phyloP scores from a whole-genome alignment of 2,329 filamentous ascomycete genomes.

The Ophiostoma quercus region DNA sequence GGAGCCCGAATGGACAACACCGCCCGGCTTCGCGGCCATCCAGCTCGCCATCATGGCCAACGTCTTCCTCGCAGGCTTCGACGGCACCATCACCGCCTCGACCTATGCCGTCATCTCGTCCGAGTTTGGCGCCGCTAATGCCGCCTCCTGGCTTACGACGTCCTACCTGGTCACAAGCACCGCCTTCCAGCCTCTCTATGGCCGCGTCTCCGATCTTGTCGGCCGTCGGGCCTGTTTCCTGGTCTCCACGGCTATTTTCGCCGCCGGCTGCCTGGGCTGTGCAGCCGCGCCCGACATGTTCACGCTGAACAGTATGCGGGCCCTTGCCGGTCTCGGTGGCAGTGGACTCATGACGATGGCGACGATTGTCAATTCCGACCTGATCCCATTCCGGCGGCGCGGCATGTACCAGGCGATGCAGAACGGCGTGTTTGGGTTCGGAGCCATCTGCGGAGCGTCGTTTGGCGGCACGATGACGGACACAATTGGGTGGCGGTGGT shows the following conservation, averaged over 20 bases:
- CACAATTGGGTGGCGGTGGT: conserved; percentile 63
- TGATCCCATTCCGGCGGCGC: conserved; percentile 63
- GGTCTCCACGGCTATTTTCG: not conserved
- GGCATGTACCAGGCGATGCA: conserved; percentile 69
- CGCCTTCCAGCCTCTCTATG: conserved; percentile 67
- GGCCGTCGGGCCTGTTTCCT: conserved; percentile 30
- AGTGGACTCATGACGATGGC: conserved; percentile 72
- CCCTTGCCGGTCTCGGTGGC: conserved; percentile 54
- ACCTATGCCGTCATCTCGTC: conserved; percentile 60
- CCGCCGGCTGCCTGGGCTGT: not conserved
- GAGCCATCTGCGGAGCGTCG: conserved; percentile 62
- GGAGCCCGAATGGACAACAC: conserved; percentile 14
- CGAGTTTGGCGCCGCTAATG: conserved; percentile 43
- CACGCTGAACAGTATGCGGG: conserved; percentile 48
- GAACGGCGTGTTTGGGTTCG: conserved; percentile 65
- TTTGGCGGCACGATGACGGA: conserved; percentile 64
- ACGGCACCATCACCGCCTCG: conserved; percentile 67
- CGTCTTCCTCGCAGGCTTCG: conserved; percentile 62
- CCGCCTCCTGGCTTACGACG: conserved; percentile 53
- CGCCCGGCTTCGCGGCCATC: conserved; percentile 50
- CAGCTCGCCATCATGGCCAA: conserved; percentile 59
- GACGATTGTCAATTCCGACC: conserved; percentile 64
- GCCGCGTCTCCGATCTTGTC: conserved; percentile 48
- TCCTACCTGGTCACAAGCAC: conserved; percentile 69
- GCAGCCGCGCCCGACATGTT: conserved; percentile 42